phyloP scores from a whole-genome alignment of 2,329 filamentous ascomycete species.

The Colletotrichum simmondsii region DNA sequence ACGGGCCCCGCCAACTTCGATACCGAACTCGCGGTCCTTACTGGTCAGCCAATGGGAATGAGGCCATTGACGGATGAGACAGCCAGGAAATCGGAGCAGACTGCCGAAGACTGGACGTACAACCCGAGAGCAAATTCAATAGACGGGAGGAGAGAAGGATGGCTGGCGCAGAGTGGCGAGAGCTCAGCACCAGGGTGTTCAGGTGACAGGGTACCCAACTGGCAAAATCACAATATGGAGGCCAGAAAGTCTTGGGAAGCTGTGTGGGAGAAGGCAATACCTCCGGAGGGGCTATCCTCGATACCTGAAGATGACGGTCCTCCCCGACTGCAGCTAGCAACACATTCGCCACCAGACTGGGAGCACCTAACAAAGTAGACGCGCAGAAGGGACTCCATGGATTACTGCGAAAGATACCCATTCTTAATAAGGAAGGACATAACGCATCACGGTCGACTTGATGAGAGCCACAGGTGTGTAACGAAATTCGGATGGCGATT shows the following conservation, averaged over 20 bases:
- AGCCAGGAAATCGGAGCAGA: rapidly evolving
- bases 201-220: neutral
- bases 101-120: neutral
- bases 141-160: conserved; percentile 27
- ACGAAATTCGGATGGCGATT: neutral
- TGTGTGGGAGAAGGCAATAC: conserved; percentile 11
- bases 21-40: conserved; percentile 18
- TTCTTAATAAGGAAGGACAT: neutral
- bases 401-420: neutral
- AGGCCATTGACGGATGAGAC: neutral
- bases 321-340: neutral
- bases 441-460: neutral
- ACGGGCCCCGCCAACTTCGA: conserved; percentile 2
- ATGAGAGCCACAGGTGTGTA: neutral
- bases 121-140: conserved; percentile 19
- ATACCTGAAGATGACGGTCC: neutral
- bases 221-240: conserved; percentile 13
- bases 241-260: conserved; percentile 24
- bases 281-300: neutral
- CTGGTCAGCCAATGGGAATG: conserved; percentile 5
- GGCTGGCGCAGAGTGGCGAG: conserved; percentile 7
- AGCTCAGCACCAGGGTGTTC: neutral
- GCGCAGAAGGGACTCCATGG: neutral
- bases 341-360: neutral
- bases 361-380: neutral